A percentile compares a stretch with the other conserved stretches of the same genome.
phyloP scores from a whole-genome alignment of 805 yeast genomes.

The Yamadazyma scolyti region DNA sequence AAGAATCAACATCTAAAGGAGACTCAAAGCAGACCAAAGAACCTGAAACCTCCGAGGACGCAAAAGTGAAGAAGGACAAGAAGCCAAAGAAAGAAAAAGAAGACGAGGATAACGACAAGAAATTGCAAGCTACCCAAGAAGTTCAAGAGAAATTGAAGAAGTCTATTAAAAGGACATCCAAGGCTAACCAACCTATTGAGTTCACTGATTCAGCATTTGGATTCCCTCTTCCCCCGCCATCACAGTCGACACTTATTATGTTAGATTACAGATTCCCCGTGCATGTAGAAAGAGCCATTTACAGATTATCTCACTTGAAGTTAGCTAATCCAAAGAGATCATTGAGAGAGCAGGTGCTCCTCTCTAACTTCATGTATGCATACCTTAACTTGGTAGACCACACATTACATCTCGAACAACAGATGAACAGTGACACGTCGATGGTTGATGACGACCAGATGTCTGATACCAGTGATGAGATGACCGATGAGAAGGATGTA shows the following conservation, averaged over 20 bases:
- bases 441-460: no score
- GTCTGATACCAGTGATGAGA: background rate
- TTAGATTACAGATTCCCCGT: slow-evolving; percentile 84
- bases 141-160: slow-evolving; percentile 42
- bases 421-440: slow-evolving; percentile 22
- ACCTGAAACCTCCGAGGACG: no score
- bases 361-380: slow-evolving; percentile 97
- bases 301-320: slow-evolving; percentile 87
- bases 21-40: background rate
- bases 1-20: slow-evolving; percentile 1
- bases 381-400: slow-evolving; percentile 93
- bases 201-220: slow-evolving; percentile 81
- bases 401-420: slow-evolving; percentile 71
- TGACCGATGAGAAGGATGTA: background rate
- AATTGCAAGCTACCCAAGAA: slow-evolving; percentile 30
- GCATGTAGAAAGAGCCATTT: slow-evolving; percentile 94
- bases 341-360: slow-evolving; percentile 82
- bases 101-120: slow-evolving; percentile 17
- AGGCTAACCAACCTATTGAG: slow-evolving; percentile 44
- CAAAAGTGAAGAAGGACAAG: no score
- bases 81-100: slow-evolving; percentile 10
- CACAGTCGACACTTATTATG: slow-evolving; percentile 74
- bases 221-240: slow-evolving; percentile 79
- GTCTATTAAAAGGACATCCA: slow-evolving; percentile 37
- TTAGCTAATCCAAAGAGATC: slow-evolving; percentile 92